Evolutionary conservation across 345 rosid genomes (phyloP).

Genomic region (Acer negundo): DNA sequence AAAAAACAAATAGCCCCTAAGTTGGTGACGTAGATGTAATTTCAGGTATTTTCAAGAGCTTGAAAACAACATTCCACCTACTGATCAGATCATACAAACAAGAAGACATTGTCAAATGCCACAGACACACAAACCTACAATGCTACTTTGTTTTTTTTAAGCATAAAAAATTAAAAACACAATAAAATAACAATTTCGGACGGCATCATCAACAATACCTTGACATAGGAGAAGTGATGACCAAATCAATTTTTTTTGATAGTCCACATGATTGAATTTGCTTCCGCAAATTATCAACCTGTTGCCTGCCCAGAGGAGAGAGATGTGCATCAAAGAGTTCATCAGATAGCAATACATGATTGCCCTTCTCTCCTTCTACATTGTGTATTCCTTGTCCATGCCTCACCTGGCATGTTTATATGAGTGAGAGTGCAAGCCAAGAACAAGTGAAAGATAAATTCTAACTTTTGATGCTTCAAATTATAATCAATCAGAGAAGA

Average conservation of each 20-base stretch:
- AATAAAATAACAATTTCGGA: background rate
- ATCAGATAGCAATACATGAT: constrained; percentile 41
- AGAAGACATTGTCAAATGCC: background rate
- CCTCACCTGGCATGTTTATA: constrained; percentile 46
- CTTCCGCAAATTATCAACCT: constrained; percentile 45
- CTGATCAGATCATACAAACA: background rate
- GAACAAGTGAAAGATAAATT: no score
- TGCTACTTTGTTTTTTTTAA: background rate
- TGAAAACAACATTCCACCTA: background rate
- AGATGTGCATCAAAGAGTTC: constrained; percentile 65
- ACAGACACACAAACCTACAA: background rate
- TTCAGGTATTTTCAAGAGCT: background rate
- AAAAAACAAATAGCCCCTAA: no score
- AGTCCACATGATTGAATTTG: constrained; percentile 39
- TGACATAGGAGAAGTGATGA: constrained; percentile 55
- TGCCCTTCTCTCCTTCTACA: constrained; percentile 49
- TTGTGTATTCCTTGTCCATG: constrained; percentile 77
- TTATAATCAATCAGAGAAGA: background rate
- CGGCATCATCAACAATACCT: constrained; percentile 35
- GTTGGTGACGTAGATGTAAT: background rate
- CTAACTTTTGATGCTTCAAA: no score
- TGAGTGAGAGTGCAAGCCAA: no score
- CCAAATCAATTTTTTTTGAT: constrained; percentile 44
- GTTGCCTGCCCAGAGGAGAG: constrained; percentile 57
- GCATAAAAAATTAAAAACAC: background rate